Evolutionary conservation across 495 filamentous ascomycete species (phyloP).

Genomic region (Jackrogersella minutella): DNA sequence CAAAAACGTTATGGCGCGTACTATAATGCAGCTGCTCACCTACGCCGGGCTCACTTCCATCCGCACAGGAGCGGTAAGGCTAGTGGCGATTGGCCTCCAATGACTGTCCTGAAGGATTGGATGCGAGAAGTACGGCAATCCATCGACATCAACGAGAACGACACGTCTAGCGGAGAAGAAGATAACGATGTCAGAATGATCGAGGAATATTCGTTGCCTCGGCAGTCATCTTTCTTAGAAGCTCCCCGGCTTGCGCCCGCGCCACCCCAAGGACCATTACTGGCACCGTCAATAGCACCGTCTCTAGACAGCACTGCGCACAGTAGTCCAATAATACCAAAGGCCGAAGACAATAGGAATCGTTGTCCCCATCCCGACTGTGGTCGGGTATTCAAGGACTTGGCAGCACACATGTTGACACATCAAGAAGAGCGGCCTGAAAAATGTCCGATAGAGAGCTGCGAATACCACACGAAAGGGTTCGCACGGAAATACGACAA

Average conservation of each 20-base stretch:
- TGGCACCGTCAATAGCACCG: constrained; percentile 43
- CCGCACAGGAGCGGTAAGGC: constrained; percentile 83
- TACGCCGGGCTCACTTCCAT: constrained; percentile 87
- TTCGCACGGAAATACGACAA: constrained; percentile 99
- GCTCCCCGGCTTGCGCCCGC: constrained; percentile 54
- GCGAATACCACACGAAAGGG: constrained; percentile 95
- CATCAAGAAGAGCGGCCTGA: constrained; percentile 94
- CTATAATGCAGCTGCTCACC: constrained; percentile 94
- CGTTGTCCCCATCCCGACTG: constrained; percentile 85
- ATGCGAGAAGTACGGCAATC: constrained; percentile 75
- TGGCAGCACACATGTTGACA: constrained; percentile 96
- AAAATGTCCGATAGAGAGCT: constrained; percentile 94
- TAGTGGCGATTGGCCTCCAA: constrained; percentile 83
- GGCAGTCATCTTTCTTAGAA: constrained; percentile 51
- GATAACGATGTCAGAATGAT: constrained; percentile 52
- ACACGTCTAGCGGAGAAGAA: constrained; percentile 57
- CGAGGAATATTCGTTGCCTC: constrained; percentile 52
- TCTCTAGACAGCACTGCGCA: constrained; percentile 45
- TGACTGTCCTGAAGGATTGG: constrained; percentile 86
- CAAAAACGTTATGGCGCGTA: constrained; percentile 91
- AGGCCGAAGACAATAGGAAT: constrained; percentile 47
- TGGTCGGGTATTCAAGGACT: constrained; percentile 87
- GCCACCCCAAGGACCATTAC: constrained; percentile 44
- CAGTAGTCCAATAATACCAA: constrained; percentile 42
- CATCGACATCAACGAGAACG: constrained; percentile 56